Evolutionary conservation across 2,329 filamentous ascomycete species (phyloP).

Genomic region (Colletotrichum theobromicola): DNA sequence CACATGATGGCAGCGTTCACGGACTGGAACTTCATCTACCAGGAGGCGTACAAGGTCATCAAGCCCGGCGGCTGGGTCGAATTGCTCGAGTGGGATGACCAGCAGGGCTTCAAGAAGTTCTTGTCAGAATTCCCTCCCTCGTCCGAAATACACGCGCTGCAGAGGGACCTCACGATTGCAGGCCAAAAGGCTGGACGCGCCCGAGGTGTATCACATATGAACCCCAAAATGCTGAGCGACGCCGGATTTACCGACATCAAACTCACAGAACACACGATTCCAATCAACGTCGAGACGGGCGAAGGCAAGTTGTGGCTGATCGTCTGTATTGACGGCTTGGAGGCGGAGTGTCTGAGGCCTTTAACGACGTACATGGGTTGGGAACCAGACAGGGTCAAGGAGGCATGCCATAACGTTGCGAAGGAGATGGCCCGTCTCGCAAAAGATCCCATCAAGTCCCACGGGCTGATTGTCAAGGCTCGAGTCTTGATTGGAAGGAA

Average conservation of each 20-base stretch:
- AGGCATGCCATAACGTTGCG: slow-evolving; percentile 50
- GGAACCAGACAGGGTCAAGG: slow-evolving; percentile 53
- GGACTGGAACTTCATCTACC: slow-evolving; percentile 61
- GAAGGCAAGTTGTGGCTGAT: slow-evolving; percentile 61
- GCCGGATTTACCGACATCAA: slow-evolving; percentile 58
- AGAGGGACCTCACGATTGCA: slow-evolving; percentile 46
- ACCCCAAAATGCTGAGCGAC: slow-evolving; percentile 48
- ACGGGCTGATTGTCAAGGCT: slow-evolving; percentile 51
- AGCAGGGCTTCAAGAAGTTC: slow-evolving; percentile 37
- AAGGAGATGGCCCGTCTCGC: slow-evolving; percentile 54
- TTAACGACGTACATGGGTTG: slow-evolving; percentile 59
- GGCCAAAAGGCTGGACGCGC: slow-evolving; percentile 49
- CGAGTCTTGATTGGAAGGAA: slow-evolving; percentile 56
- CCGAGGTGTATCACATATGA: slow-evolving; percentile 50
- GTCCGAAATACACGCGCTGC: slow-evolving; percentile 48
- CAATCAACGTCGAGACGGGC: slow-evolving; percentile 48
- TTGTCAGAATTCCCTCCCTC: slow-evolving; percentile 46
- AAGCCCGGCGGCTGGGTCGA: slow-evolving; percentile 65
- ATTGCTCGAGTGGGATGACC: slow-evolving; percentile 57
- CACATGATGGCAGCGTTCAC: slow-evolving; percentile 61
- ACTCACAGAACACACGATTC: slow-evolving; percentile 52
- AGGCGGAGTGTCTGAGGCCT: slow-evolving; percentile 53
- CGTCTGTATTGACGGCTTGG: slow-evolving; percentile 54
- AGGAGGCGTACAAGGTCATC: slow-evolving; percentile 56
- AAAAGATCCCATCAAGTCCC: slow-evolving; percentile 47